Evolutionary conservation across 1,284 basidiomycete species (phyloP), one percentile per base, ranked within the genome.

Genomic region (Naganishia cerealis): DNA sequence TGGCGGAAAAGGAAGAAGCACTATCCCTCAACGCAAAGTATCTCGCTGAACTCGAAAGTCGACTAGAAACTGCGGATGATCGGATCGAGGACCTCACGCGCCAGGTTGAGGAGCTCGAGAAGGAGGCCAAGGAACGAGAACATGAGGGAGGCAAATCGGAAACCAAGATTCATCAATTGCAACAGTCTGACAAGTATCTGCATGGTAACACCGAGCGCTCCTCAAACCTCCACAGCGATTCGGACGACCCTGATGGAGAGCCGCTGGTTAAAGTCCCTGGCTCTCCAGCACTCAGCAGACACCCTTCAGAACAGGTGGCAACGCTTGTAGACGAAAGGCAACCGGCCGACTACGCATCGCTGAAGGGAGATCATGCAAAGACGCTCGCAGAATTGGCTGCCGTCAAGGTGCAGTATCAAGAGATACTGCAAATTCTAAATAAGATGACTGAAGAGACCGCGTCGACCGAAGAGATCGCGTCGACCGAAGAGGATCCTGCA

Each of bases 361-460:
- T 93, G 26, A 89, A 89, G 74, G 85, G 88, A 74, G 90, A 88
- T 0, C 87, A 92, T 73, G 85, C 88, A 53, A 87, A 87, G 24
- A 92, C 92, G 0, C 84, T 94, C 12, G 83, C 86, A 2, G 90
- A 94, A 75, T 84, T 94, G 36, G 87, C 91, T 10, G 83, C 86
- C 1, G 85, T 94, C 43, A 88, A 89, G 5, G 80, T 82, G 50
- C 93, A 92, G 77, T 95, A 95, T 77, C 87, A 88, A 43, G 90
- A 94, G 72, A 90, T 93, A n/a, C 84, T 95, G 36, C 85, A 86
- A 67, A 90, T 94, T 78, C 92, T 96, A 70, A 89, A 89, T 15
- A 90, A 93, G 72, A 85, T 97, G 55, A 88, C 89, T 16, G 86
- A 87, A 21, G 91, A 92, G 77, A 33, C 3, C n/a, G n/a, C 87